phyloP scores from a whole-genome alignment of 345 rosid species.

The Salix exigua region DNA sequence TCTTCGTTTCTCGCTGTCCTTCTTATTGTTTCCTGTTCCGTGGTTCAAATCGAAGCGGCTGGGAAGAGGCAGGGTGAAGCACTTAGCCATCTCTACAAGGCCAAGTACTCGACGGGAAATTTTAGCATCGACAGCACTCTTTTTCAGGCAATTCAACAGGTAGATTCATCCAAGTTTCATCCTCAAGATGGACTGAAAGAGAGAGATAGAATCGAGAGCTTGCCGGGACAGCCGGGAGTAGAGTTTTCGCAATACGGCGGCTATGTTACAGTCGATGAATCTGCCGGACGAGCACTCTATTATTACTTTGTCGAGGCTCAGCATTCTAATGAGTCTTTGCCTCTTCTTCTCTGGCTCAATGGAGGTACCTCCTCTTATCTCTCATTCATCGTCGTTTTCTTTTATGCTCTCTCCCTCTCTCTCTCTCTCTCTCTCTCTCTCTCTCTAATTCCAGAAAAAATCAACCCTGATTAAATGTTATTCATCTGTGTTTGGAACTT shows the following conservation, averaged over 20 bases:
- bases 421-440: no score
- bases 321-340: slow-evolving; percentile 37
- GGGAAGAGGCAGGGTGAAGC: slow-evolving; percentile 28
- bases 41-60: slow-evolving; percentile 7
- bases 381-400: background rate
- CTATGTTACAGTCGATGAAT: slow-evolving; percentile 52
- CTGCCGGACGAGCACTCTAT: slow-evolving; percentile 58
- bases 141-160: slow-evolving; percentile 11
- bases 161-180: slow-evolving; percentile 4
- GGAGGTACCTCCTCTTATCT: slow-evolving; percentile 46
- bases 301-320: slow-evolving; percentile 67
- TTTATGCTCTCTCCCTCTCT: background rate
- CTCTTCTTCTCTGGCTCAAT: slow-evolving; percentile 91
- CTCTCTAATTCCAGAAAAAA: background rate
- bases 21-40: slow-evolving; percentile 9
- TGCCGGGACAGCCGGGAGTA: slow-evolving; percentile 67
- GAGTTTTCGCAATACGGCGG: slow-evolving; percentile 60
- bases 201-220: slow-evolving; percentile 39
- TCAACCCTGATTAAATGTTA: no score
- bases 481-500: no score
- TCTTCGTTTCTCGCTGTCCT: slow-evolving; percentile 3
- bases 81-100: slow-evolving; percentile 28
- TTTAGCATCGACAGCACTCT: slow-evolving; percentile 19
- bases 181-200: slow-evolving; percentile 40
- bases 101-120: slow-evolving; percentile 15